A percentile compares a stretch with the other conserved stretches of the same genome.
Conservation (phyloP, 2,329 filamentous ascomycete genomes). For the Xylariaceae sp. region DNA sequence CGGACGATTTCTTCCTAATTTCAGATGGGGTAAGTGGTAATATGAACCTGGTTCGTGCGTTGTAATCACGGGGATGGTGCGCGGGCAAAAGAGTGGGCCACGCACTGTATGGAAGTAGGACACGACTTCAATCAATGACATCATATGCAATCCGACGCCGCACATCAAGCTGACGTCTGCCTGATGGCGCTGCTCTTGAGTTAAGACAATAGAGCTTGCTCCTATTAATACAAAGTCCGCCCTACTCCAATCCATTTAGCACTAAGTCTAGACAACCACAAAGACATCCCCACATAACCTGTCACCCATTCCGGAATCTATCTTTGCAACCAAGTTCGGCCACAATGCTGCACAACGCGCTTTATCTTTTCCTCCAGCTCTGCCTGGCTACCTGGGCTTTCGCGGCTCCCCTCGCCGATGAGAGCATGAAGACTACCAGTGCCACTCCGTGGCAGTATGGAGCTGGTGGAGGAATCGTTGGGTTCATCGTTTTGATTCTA, state of each 20-base stretch:
- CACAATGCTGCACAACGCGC: conserved; percentile 42
- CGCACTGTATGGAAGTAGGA: not conserved
- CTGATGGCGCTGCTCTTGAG: too few species aligned
- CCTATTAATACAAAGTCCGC: too few species aligned
- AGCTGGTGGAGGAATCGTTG: conserved; percentile 65
- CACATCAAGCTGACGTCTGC: too few species aligned
- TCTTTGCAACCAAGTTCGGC: not conserved
- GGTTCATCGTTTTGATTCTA: conserved; percentile 65
- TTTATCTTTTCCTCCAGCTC: conserved; percentile 58
- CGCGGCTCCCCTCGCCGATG: conserved; percentile 52
- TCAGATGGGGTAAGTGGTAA: too few species aligned
- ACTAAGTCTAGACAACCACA: too few species aligned
- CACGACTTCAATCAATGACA: conserved; percentile 11
- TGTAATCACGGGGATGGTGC: not conserved
- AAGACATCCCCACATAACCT: too few species aligned
- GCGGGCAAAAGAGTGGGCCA: conserved; percentile 9
- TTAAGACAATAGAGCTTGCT: too few species aligned
- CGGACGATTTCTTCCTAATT: too few species aligned
- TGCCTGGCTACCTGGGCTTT: conserved; percentile 55
- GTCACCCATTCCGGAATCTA: too few species aligned
- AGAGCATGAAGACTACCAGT: conserved; percentile 44
- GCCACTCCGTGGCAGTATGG: conserved; percentile 62
- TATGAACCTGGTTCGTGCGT: not conserved
- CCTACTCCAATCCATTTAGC: too few species aligned
- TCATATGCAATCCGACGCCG: too few species aligned